A percentile compares a stretch with the other conserved stretches of the same genome.
phyloP scores from a whole-genome alignment of 306 rosid species.

The Quercus suber region DNA sequence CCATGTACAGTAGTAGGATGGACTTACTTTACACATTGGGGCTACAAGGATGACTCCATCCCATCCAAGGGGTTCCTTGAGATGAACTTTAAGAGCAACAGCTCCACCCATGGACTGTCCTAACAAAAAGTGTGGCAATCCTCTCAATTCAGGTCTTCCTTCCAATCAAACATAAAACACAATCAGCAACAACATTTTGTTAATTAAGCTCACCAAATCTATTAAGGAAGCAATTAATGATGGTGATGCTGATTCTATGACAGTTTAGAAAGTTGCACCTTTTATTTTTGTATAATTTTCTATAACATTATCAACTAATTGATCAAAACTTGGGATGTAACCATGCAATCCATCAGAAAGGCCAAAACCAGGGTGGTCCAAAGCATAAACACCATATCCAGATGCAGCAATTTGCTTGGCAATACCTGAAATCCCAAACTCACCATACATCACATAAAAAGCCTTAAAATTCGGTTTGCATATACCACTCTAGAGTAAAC shows the following conservation, averaged over 20 bases:
- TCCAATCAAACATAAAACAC: conserved; percentile 24
- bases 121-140: conserved; percentile 61
- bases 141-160: conserved; percentile 71
- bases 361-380: conserved; percentile 92
- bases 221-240: neutral
- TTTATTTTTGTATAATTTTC: conserved; percentile 66
- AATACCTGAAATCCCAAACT: conserved; percentile 49
- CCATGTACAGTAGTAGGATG: conserved; percentile 16
- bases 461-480: neutral
- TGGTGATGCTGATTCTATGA: neutral
- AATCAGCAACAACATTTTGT: conserved; percentile 12
- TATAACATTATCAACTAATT: conserved; percentile 61
- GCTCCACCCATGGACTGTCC: conserved; percentile 99
- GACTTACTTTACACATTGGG: conserved; percentile 92
- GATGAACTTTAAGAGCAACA: conserved; percentile 77
- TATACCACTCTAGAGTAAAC: neutral
- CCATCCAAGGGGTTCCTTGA: conserved; percentile 74
- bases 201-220: neutral
- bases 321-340: conserved; percentile 67
- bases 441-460: neutral
- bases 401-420: conserved; percentile 76
- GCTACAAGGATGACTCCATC: conserved; percentile 89
- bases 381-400: conserved; percentile 72
- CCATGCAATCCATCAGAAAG: conserved; percentile 91
- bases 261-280: conserved; percentile 31